These are phyloP conservation scores for Erysimum cheiranthoides DNA, from an alignment of 345 rosid genomes.

Conservation along the genomic window DNA sequence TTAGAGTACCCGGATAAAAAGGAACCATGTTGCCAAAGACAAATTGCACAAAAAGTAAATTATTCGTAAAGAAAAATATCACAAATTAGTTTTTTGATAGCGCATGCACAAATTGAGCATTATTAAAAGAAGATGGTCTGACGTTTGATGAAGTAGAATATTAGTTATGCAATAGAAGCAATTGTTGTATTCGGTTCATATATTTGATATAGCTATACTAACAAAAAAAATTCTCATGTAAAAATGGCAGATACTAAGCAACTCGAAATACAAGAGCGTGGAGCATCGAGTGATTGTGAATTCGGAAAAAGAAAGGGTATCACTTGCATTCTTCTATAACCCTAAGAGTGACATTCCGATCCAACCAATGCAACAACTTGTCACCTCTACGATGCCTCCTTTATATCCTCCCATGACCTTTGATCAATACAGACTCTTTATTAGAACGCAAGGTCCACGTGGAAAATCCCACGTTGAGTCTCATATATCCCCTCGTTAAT, in stretches of 20 bases:
- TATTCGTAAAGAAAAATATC: background rate
- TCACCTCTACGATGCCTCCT: constrained; percentile 56
- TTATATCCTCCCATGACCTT: constrained; percentile 77
- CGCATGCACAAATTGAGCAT: constrained; percentile 2
- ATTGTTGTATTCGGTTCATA: background rate
- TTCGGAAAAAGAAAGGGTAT: constrained; percentile 61
- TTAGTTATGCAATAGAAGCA: background rate
- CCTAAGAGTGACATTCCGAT: constrained; percentile 84
- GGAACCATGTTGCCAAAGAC: background rate
- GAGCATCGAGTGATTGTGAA: constrained; percentile 89
- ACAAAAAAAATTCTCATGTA: background rate
- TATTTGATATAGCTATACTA: background rate
- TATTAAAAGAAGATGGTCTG: background rate
- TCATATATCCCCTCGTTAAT: constrained; percentile 37
- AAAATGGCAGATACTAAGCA: constrained; percentile 72
- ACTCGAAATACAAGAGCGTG: constrained; percentile 79
- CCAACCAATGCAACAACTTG: constrained; percentile 65
- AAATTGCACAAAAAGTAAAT: background rate
- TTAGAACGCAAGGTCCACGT: constrained; percentile 70
- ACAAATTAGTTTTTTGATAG: background rate
- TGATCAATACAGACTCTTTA: constrained; percentile 76
- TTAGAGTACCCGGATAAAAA: background rate
- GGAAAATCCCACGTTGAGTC: constrained; percentile 87
- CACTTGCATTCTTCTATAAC: constrained; percentile 90
- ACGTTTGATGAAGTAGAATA: background rate